Base-by-base conservation (phyloP, 352 stramenopile genomes). In the Globisporangium iwayamae region DNA sequence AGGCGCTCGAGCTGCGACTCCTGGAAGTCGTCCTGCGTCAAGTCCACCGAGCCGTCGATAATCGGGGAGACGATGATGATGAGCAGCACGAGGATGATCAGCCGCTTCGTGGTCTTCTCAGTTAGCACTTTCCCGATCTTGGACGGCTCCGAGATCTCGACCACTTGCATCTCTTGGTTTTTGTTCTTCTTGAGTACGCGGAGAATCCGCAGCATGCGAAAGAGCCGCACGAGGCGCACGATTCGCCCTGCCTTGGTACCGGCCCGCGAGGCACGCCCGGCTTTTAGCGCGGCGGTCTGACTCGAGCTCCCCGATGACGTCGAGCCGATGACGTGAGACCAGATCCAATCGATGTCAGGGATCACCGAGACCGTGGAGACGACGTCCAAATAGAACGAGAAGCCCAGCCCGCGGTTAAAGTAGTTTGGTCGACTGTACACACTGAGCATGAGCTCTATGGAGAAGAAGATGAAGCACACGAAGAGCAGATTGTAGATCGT, bases 61-160 rank as follows among this genome's bases (percentile, higher is more conserved):
- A 93, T 87, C 5, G 85, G 87, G 0, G 88, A 90, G 0, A 93
- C 65, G 51, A 96, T 91, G 56, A 96, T 93, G 70, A 96, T 96
- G 4, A 90, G 59, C 1, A 97, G 75, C 63, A 97, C 87, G 0
- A 97, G 78, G 30, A 98, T 75, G 57, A 98, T 98, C 28, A 98
- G 69, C 39, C 87, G 77, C 9, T 91, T 79, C 22, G 94, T 98
- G 9, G 95, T 98, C 56, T 97, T 96, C 61, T 98, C 94, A 7
- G 93, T 98, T 47, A 99, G 68, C 63, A 98, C 91, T 62, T 96
- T 96, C 51, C 95, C 95, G 55, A 99, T 93, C 69, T 98, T 98
- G 36, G 86, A 96, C 16, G 89, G 89, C 67, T 97, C 87, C 0
- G 83, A 91, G 58, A 96, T 88, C 56, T 89, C 66, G 18, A 93